phyloP scores from a whole-genome alignment of 345 rosid species.

The Bruguiera sexangula region DNA sequence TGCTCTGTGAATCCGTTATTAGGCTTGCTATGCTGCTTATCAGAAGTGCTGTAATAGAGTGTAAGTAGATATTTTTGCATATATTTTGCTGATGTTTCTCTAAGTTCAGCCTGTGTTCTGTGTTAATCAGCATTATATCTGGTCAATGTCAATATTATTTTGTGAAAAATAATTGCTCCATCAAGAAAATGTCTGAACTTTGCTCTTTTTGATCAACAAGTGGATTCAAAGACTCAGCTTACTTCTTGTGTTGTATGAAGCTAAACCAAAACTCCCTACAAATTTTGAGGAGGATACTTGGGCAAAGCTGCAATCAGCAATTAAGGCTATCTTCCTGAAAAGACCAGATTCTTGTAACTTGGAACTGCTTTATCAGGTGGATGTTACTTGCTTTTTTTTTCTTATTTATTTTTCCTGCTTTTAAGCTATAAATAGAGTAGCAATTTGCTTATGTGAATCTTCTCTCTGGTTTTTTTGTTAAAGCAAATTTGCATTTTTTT shows the following conservation, averaged over 20 bases:
- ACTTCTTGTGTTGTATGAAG: constrained; percentile 37
- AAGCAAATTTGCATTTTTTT: constrained; percentile 13
- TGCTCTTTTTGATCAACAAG: too few relatives aligned
- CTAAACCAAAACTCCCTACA: constrained; percentile 74
- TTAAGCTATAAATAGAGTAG: background rate
- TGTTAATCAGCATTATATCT: too few relatives aligned
- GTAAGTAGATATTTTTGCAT: background rate
- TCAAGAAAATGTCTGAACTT: too few relatives aligned
- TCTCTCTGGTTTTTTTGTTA: constrained; percentile 9
- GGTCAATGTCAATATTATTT: too few relatives aligned
- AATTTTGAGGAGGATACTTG: constrained; percentile 91
- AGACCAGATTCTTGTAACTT: constrained; percentile 64
- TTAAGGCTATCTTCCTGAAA: constrained; percentile 87
- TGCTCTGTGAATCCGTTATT: background rate
- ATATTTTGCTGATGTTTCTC: background rate
- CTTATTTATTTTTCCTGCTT: background rate
- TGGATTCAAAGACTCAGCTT: too few relatives aligned
- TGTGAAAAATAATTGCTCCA: too few relatives aligned
- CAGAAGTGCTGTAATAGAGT: background rate
- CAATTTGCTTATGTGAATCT: constrained; percentile 11
- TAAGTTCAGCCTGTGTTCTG: too few relatives aligned
- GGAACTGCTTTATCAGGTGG: constrained; percentile 87
- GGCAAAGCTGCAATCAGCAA: constrained; percentile 87
- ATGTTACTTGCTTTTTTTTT: background rate
- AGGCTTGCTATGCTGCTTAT: background rate